phyloP scores from a whole-genome alignment of 2,329 filamentous ascomycete genomes.

The Hypocreales sp. region DNA sequence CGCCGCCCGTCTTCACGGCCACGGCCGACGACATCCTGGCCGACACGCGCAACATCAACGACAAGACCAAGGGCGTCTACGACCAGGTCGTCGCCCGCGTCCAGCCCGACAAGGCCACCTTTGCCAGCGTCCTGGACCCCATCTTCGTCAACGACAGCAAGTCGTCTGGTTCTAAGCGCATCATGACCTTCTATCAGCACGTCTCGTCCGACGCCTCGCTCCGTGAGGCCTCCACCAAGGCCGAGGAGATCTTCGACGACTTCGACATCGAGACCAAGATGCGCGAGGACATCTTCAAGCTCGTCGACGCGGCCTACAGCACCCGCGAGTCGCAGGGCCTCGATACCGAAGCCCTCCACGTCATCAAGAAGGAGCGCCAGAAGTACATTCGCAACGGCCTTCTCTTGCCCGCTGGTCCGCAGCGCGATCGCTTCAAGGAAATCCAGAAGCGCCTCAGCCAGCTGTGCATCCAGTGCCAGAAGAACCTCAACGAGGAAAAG shows the following conservation, averaged over 20 bases:
- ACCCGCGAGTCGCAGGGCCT: constrained; percentile 35
- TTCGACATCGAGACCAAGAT: constrained; percentile 66
- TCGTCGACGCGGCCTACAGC: constrained; percentile 43
- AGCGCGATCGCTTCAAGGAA: constrained; percentile 70
- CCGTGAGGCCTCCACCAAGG: constrained; percentile 61
- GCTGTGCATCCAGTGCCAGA: constrained; percentile 60
- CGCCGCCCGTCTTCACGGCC: constrained; percentile 62
- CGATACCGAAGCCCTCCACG: constrained; percentile 52
- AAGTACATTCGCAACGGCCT: constrained; percentile 64
- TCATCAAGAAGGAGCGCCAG: constrained; percentile 66
- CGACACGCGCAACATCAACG: constrained; percentile 52
- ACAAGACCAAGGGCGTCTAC: constrained; percentile 43
- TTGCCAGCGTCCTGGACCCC: constrained; percentile 42
- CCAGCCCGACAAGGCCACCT: constrained; percentile 33
- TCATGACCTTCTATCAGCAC: constrained; percentile 68
- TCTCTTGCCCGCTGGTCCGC: constrained; percentile 49
- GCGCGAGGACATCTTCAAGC: constrained; percentile 65
- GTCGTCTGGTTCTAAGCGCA: constrained; percentile 41
- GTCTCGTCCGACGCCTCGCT: constrained; percentile 54
- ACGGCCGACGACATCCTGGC: constrained; percentile 53
- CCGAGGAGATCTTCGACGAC: constrained; percentile 61
- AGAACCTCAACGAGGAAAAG: constrained; percentile 71
- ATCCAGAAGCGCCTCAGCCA: constrained; percentile 69
- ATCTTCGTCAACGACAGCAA: constrained; percentile 60
- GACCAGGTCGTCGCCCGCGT: constrained; percentile 54